Base-by-base conservation (phyloP, 306 rosid species). In the Datisca glomerata region DNA sequence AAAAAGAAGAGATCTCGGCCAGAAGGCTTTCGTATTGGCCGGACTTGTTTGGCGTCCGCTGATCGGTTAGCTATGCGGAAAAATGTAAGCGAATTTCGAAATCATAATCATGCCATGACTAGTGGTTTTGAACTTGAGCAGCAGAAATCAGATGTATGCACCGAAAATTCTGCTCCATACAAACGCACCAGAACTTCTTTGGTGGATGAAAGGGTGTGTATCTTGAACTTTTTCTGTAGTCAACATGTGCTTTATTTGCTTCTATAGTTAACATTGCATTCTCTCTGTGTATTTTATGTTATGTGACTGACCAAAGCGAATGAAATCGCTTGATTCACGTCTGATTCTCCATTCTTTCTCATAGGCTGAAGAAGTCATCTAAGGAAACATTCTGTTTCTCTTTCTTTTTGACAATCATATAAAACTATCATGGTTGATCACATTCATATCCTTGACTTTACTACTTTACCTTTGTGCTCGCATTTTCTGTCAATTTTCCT, bases 171-270 rank as follows among this genome's bases (percentile, higher is more conserved):
- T 72, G 68, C 75, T 42, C 77, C 95, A 40, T 83, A 72, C 71
- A 89, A 84, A 68, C 98, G 98, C 59, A 73, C 95, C 18, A 76
- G 98, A 45, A 89, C 95, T 74, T 84, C 98, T 45, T 63, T 89
- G 78, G 77, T 56, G 51, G 98, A 89, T 72, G 73, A 43, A 36
- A 89, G 83, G 82, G 98, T 80, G 85, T n/a, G n/a, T n/a, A n/a
- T 94, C 76, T 61, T 3, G 66, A n/a, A n/a, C n/a, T 63, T 18
- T 52, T 64, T 60, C 47, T 13, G 13, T 24, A 23, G 17, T 19
- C 34, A 43, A 12, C 11, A 12, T 13, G n/a, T 19, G 21, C 18
- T n/a, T n/a, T n/a, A n/a, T 20, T 34, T 49, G 41, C 32, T 33
- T 18, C 29, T n/a, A n/a, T n/a, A n/a, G n/a, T n/a, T n/a, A n/a